These are phyloP conservation scores for Myrica gale DNA, from an alignment of 306 rosid species.

Conservation along the genomic window DNA sequence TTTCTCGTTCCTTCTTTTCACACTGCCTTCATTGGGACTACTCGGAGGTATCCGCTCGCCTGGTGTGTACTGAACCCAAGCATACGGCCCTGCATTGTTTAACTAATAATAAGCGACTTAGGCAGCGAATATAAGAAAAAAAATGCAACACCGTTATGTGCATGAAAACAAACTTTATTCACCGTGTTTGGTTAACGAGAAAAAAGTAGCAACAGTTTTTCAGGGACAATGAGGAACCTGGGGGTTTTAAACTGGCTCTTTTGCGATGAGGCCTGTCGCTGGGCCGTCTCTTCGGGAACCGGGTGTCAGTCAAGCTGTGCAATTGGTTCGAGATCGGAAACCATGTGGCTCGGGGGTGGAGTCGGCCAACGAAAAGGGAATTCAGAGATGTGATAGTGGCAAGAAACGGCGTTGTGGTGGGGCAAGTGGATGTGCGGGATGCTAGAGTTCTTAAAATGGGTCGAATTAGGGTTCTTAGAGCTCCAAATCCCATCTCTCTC, in stretches of 20 bases:
- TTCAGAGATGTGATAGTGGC: constrained; percentile 23
- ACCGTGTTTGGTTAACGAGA: not conserved
- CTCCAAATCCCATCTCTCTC: constrained; percentile 52
- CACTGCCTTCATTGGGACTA: constrained; percentile 85
- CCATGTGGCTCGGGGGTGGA: constrained; percentile 41
- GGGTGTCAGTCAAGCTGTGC: constrained; percentile 80
- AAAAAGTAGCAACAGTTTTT: not conserved
- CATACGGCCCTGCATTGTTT: constrained; percentile 63
- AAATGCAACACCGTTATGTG: not conserved
- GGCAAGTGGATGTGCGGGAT: constrained; percentile 17
- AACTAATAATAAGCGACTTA: not conserved
- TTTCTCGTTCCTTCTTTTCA: constrained; percentile 85
- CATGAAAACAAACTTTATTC: not conserved
- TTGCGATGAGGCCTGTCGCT: constrained; percentile 63
- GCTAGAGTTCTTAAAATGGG: constrained; percentile 47
- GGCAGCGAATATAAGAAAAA: not conserved
- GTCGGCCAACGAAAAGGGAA: constrained; percentile 18
- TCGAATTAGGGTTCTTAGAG: constrained; percentile 49
- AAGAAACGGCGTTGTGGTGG: constrained; percentile 17
- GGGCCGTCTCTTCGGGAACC: constrained; percentile 79
- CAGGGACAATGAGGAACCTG: constrained; percentile 40
- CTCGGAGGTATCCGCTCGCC: constrained; percentile 71
- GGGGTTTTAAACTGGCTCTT: constrained; percentile 69
- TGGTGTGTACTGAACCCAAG: constrained; percentile 67
- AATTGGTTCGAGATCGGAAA: constrained; percentile 44